A percentile compares a stretch with the other conserved stretches of the same genome.
phyloP scores from a whole-genome alignment of 2,329 filamentous ascomycete species.

The Fusarium azukiicola region DNA sequence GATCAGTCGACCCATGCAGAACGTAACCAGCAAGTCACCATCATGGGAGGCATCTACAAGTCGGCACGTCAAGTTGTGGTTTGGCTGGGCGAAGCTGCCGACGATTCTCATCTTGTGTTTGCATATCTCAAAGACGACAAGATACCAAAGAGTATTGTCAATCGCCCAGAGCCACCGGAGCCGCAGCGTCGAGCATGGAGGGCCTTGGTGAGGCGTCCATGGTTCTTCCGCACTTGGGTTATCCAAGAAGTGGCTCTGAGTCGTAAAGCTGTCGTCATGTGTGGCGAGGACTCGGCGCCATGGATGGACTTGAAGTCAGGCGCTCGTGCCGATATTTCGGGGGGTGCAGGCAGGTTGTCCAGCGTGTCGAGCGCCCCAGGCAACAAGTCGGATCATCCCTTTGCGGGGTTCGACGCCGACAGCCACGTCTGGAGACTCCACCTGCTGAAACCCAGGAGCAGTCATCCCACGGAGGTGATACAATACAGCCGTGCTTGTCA shows the following conservation, averaged over 20 bases:
- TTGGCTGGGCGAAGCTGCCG: conserved; percentile 27
- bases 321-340: conserved; percentile 26
- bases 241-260: conserved; percentile 37
- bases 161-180: background rate
- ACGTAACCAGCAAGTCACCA: conserved; percentile 38
- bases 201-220: conserved; percentile 22
- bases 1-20: conserved; percentile 31
- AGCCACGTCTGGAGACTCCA: conserved; percentile 25
- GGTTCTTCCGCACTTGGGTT: conserved; percentile 42
- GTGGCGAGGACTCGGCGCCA: background rate
- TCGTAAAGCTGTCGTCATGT: conserved; percentile 25
- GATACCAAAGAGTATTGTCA: background rate
- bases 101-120: conserved; percentile 30
- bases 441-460: background rate
- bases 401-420: conserved; percentile 22
- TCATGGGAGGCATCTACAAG: conserved; percentile 43
- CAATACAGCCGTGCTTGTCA: conserved; percentile 32
- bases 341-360: conserved; percentile 5
- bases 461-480: conserved; percentile 27
- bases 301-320: conserved; percentile 24
- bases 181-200: conserved; percentile 18
- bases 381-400: background rate
- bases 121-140: conserved; percentile 15
- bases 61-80: conserved; percentile 35
- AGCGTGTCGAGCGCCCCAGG: background rate